Conservation (phyloP, 768 basidiomycete genomes). For the Dentipellis fragilis region DNA sequence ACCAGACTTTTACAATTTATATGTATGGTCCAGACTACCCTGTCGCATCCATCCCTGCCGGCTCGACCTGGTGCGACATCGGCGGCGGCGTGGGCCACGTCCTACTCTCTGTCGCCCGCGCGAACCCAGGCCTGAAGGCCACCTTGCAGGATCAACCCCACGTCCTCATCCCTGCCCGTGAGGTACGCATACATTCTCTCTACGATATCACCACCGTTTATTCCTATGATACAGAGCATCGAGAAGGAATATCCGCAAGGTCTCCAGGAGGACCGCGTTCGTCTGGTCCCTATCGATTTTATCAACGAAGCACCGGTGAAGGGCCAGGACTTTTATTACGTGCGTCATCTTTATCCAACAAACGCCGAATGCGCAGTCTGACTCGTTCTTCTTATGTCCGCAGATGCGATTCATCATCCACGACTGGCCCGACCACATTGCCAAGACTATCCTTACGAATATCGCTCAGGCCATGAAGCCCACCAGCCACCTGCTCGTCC, state of each 20-base stretch:
- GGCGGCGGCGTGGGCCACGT: conserved; percentile 26
- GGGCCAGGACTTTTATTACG: conserved; percentile 24
- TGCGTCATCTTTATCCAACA: conserved; percentile 7
- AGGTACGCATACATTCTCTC: conserved; percentile 2
- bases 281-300: conserved; percentile 22
- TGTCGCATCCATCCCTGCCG: conserved; percentile 16
- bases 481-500: conserved; percentile 22
- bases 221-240: not conserved
- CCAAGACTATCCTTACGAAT: conserved; percentile 19
- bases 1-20: no score
- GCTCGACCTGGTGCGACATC: conserved; percentile 23
- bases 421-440: conserved; percentile 24
- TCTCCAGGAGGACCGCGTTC: conserved; percentile 16
- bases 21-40: conserved; percentile 19
- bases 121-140: conserved; percentile 19
- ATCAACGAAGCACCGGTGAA: conserved; percentile 19
- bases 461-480: conserved; percentile 21
- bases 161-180: conserved; percentile 16
- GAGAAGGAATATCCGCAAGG: conserved; percentile 20
- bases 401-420: conserved; percentile 20
- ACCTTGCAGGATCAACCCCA: conserved; percentile 23
- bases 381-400: not conserved
- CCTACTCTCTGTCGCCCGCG: conserved; percentile 20
- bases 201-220: no score
- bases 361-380: not conserved